These are phyloP conservation scores for Rhizopus microsporus DNA, from an alignment of 371 early-diverging fungal genomes.

Conservation along the genomic window DNA sequence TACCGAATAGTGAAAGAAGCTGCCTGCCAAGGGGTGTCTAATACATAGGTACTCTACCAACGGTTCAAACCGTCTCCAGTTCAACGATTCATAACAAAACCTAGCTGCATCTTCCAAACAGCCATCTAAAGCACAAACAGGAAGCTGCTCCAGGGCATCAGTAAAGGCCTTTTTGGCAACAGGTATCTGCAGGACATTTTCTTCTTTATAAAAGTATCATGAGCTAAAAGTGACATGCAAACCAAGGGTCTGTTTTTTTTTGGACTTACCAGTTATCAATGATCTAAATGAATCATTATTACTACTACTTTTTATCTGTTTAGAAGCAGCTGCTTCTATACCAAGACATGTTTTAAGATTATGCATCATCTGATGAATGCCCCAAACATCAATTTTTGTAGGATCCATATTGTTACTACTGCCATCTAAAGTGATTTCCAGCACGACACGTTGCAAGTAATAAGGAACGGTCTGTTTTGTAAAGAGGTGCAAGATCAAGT, in stretches of 20 bases:
- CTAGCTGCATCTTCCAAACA: constrained; percentile 19
- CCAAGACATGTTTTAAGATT: constrained; percentile 21
- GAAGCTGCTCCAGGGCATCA: constrained; percentile 19
- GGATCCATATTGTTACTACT: neutral
- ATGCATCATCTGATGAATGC: constrained; percentile 19
- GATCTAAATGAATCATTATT: constrained; percentile 1
- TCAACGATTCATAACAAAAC: constrained; percentile 20
- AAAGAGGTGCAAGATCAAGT: constrained; percentile 30
- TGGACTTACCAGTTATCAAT: constrained; percentile 15
- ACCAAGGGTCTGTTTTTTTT: neutral
- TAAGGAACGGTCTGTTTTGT: constrained; percentile 40
- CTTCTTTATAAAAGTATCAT: neutral
- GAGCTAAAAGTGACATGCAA: neutral
- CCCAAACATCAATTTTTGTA: constrained; percentile 13
- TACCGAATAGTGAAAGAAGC: constrained; percentile 37
- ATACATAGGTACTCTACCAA: constrained; percentile 41
- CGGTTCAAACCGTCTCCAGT: constrained; percentile 31
- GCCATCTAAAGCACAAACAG: constrained; percentile 23
- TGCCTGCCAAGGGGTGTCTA: constrained; percentile 50
- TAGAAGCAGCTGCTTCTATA: neutral
- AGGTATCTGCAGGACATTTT: constrained; percentile 3
- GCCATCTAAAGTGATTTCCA: constrained; percentile 13
- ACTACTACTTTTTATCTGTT: neutral
- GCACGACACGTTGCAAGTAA: constrained; percentile 26
- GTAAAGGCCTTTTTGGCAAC: constrained; percentile 17